Evolutionary conservation across 176 grass and related monocot genomes (phyloP).

Genomic region (Rhynchospora pubera): DNA sequence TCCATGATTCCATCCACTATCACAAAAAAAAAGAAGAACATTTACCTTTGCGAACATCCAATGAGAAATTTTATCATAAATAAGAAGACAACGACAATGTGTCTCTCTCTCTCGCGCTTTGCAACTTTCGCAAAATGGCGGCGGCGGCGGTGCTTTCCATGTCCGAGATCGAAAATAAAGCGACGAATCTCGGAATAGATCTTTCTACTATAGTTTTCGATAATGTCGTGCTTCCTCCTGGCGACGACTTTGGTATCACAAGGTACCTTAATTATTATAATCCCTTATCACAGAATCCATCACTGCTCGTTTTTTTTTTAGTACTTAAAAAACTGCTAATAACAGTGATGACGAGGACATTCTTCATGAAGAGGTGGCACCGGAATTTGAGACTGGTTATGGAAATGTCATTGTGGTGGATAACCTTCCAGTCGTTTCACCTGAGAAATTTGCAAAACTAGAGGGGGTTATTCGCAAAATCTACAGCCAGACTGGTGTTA

Average conservation of each 20-base stretch:
- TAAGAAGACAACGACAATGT: too few relatives aligned
- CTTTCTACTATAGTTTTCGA: too few relatives aligned
- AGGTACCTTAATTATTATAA: too few relatives aligned
- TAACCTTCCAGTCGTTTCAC: slow-evolving; percentile 72
- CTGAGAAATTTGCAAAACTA: slow-evolving; percentile 81
- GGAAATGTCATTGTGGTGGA: slow-evolving; percentile 61
- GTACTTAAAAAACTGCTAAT: not conserved
- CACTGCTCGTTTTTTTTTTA: not conserved
- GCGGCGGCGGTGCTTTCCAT: too few relatives aligned
- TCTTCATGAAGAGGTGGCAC: slow-evolving; percentile 44
- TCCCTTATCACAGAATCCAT: not conserved
- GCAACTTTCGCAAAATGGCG: not conserved
- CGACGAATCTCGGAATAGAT: too few relatives aligned
- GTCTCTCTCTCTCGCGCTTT: not conserved
- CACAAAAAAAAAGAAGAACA: too few relatives aligned
- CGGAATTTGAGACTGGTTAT: slow-evolving; percentile 59
- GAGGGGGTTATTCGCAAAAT: slow-evolving; percentile 76
- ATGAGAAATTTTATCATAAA: too few relatives aligned
- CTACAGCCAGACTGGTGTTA: slow-evolving; percentile 61
- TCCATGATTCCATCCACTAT: too few relatives aligned
- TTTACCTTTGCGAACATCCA: too few relatives aligned
- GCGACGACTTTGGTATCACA: too few relatives aligned
- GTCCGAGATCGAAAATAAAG: too few relatives aligned
- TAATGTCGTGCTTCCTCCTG: too few relatives aligned
- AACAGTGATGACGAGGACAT: slow-evolving; percentile 75